Evolutionary conservation across 495 filamentous ascomycete species (phyloP), one percentile per base, ranked within the genome.

Genomic region (Hapsidospora chrysogenum): DNA sequence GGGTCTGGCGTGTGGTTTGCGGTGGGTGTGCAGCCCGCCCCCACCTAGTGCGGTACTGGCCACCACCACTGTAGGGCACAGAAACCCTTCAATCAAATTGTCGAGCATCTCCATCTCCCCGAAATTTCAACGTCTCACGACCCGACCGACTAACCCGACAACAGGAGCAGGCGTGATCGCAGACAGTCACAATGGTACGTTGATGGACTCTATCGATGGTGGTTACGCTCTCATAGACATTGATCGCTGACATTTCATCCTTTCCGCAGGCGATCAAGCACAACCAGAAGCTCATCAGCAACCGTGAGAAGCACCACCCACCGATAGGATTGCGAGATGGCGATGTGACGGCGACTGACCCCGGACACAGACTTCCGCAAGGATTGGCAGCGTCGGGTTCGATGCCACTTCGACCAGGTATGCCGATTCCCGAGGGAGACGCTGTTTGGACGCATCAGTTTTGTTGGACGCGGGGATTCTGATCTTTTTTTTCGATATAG

Each of bases 331-430:
- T 26, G 38, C 31, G 31, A 40, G 31, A 26, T 11, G 20, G 29
- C 13, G 35, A 29, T 40, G 26, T 38, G 29, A 28, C 38, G 29
- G 46, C 29, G 29, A 25, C 40, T 42, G 44, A 42, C 48, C 42
- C 54, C 50, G 29, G 33, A 33, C 41, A 37, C 51, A 87, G 83
- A 97, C 64, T 97, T 97, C 85, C 89, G 85, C 72, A 97, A 97
- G 85, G 84, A 97, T 70, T 97, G 89, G 89, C 85, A 94, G 65
- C 80, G 82, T 63, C 85, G 89, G 67, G 89, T 97, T 50, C 81
- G 85, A 65, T 74, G 75, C 59, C 92, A 96, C 72, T 97, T 97
- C 71, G 83, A 97, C 71, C 89, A 97, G 87, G 87, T 96, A 85
- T 45, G 56, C 50, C n/a, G 16, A 33, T 30, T 26, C 25, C 16